A percentile compares a stretch with the other conserved stretches of the same genome.
These are phyloP conservation scores for Cercospora zeae-maydis DNA, from an alignment of 2,329 filamentous ascomycete species.

Conservation along the genomic window DNA sequence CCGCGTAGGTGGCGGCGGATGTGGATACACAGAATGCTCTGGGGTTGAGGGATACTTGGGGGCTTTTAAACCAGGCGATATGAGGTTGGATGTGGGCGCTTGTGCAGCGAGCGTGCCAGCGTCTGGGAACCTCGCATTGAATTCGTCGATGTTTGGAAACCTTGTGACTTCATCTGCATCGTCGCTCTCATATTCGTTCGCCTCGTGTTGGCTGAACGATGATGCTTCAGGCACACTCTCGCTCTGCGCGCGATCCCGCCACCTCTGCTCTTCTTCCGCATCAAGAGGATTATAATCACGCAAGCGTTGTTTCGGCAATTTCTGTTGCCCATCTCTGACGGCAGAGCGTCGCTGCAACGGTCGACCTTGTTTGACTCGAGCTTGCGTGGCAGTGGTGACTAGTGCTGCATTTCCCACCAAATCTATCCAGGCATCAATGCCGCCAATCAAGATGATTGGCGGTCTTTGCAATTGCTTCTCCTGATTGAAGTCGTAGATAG, in stretches of 20 bases:
- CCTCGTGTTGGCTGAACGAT: slow-evolving; percentile 40
- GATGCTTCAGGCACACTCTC: slow-evolving; percentile 53
- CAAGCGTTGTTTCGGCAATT: slow-evolving; percentile 54
- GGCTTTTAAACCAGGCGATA: slow-evolving; percentile 26
- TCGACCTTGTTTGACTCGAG: slow-evolving; percentile 47
- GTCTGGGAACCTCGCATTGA: slow-evolving; percentile 75
- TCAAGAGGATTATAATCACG: slow-evolving; percentile 68
- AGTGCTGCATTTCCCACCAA: slow-evolving; percentile 70
- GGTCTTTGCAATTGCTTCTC: slow-evolving; percentile 67
- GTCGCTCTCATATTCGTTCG: slow-evolving; percentile 38
- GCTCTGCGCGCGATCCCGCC: slow-evolving; percentile 71
- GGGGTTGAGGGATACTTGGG: slow-evolving; percentile 34
- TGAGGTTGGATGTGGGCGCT: slow-evolving; percentile 45
- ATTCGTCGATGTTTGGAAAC: slow-evolving; percentile 63
- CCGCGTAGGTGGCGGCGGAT: slow-evolving; percentile 51
- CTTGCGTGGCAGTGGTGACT: slow-evolving; percentile 54
- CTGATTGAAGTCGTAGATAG: slow-evolving; percentile 79
- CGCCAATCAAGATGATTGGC: slow-evolving; percentile 76
- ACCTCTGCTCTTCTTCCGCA: slow-evolving; percentile 73
- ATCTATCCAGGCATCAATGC: slow-evolving; percentile 81
- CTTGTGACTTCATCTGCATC: slow-evolving; percentile 16
- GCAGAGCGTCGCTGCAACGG: slow-evolving; percentile 53
- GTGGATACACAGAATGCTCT: slow-evolving; percentile 38
- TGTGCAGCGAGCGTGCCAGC: slow-evolving; percentile 58
- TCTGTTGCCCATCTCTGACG: slow-evolving; percentile 45